Evolutionary conservation across 805 yeast genomes (phyloP), one percentile per base, ranked within the genome.

Genomic region (Yarrowia bubula): DNA sequence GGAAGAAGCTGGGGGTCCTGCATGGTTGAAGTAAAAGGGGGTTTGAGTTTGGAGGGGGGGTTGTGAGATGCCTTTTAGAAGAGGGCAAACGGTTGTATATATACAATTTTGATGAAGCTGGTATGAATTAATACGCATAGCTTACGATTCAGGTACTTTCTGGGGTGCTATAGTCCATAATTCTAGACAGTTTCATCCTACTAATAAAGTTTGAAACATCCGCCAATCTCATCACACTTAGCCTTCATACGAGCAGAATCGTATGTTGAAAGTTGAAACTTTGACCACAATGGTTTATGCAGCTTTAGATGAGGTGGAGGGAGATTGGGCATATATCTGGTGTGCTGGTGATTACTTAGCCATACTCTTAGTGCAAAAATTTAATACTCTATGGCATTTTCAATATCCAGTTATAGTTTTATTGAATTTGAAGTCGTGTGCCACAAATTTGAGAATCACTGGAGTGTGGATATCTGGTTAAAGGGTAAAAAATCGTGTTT

Each of bases 1-100:
- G 57, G 57, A 50, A 50, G 41, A 50, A 50, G 42, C 42, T 50
- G 57, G 57, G 57, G 57, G 35, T 31, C 14, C 42, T 50, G 57
- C 57, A 35, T 50, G 57, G 2, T 7, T 13, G 41, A 11, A 18
- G 53, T 10, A 3, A n/a, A 38, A 38, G 11, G 14, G 42, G 17
- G 15, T 13, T 38, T 38, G 42, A 38, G 15, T 38, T 38, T 38
- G 10, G 42, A 5, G 5, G 28, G 28, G 28, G 3, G 28, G 28
- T 22, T n/a, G 14, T 8, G 42, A 38, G 15, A 7, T 38, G 13
- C 17, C 15, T 8, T 11, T 13, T 3, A 38, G 2, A n/a, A 38
- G 42, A 14, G 42, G 42, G 5, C 3, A 22, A 3, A 5, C 4
- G 28, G 28, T 22, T 22, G 28, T 22, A 22, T 22, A 22, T 22